Base-by-base conservation (phyloP, 108 stramenopile genomes). In the Conticribra guillardii region DNA sequence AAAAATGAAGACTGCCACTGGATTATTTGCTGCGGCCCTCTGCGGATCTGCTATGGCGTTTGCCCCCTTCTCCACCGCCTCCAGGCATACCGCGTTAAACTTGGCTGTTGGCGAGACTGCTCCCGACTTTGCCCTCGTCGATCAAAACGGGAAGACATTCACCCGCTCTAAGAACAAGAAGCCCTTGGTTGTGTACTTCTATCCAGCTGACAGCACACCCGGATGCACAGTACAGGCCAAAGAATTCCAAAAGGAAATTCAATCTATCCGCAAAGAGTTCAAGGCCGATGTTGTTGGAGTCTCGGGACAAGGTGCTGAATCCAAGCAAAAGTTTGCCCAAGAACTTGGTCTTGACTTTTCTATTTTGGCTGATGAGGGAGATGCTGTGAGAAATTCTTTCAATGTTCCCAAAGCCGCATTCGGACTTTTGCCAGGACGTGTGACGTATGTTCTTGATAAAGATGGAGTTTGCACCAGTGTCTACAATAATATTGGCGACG, bases 141-240 rank as follows among this genome's bases (percentile, higher is more conserved):
- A 92, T 31, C 91, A 92, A 71, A 92, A 89, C 54, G 91, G 91
- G 23, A 92, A 92, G 74, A 84, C 83, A 15, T 82, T 92, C 63
- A 86, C 69, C 41, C 74, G 87, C 41, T 88, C 88, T 9, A 66
- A 73, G 44, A 83, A 83, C 74, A 89, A 89, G 74, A 92, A 92
- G 77, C 91, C 91, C 0, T 73, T 92, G 18, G 88, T 92, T 11
- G 88, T 92, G 15, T 92, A 89, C 73, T 92, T 92, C 67, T 92
- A 92, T 59, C 91, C 91, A 26, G 83, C 91, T 19, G 91, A 92
- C 57, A 56, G 84, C 2, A 88, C 91, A 9, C 91, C 91, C 4
- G 91, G 91, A 31, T 92, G 91, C 80, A 92, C 91, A 17, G 76
- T 85, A 3, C 91, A 92, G 69, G 91, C 91, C 15, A 79, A 79